Base-by-base conservation (phyloP, 805 yeast genomes). In the Saccharomycopsis amapae region DNA sequence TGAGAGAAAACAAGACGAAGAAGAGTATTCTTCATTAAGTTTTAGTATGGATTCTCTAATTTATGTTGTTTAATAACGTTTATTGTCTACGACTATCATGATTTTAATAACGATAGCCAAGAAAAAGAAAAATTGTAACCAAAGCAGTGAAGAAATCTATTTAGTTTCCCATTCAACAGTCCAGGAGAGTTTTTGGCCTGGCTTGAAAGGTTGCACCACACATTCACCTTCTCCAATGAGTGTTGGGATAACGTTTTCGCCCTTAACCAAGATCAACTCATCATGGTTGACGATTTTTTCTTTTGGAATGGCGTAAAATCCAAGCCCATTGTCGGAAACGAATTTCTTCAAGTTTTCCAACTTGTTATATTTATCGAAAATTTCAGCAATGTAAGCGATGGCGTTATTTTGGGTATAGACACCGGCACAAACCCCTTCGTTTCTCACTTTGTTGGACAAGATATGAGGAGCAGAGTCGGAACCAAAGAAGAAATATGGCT, bases 381-480 rank as follows among this genome's bases (percentile, higher is more conserved):
- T 76, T 62, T 89, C 83, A 2, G 97, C 97, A 23, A 93, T 66
- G 54, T 90, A 93, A 6, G 88, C 71, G 17, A 93, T 63, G 1
- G 84, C 95, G 55, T 76, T 76, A 19, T 85, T 75, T 63, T 93
- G 98, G 1, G 97, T 85, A 65, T 76, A 93, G 6, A 93, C 96
- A 58, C 99, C 99, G n/a, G 99, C 99, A 58, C 97, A 87, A 15
- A 90, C 97, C 19, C 89, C 90, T 31, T 71, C 67, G 54, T 78
- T 87, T 50, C 74, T 81, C 22, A 85, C 71, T 64, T 94, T 94
- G 49, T 79, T 79, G 52, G 76, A 75, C 22, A 85, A 58, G 5
- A 96, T 95, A 62, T 93, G 98, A 22, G 98, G 99, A 25, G 99
- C 99, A 19, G 96, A 86, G 62, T 93, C 99, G 1, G 96, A 85